phyloP scores from a whole-genome alignment of 2,329 filamentous ascomycete genomes.

The Dryadomyces sulphureus region DNA sequence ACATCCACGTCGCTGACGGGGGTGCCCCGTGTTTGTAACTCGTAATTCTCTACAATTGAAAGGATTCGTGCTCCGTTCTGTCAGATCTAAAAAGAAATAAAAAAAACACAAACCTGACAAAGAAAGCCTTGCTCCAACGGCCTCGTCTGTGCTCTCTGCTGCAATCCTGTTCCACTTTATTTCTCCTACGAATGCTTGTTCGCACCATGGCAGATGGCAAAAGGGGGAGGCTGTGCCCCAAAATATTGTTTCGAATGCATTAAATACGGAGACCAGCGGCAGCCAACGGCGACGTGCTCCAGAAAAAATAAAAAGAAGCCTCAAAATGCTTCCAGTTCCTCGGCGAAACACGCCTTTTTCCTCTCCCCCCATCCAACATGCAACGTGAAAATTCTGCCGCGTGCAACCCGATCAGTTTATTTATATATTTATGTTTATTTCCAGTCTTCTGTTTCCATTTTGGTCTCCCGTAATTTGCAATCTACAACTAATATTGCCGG shows the following conservation, averaged over 20 bases:
- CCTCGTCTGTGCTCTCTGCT: neutral
- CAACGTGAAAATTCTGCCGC: neutral
- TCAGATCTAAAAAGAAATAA: neutral
- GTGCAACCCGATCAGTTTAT: neutral
- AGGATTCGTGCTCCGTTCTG: too few species aligned
- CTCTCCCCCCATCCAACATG: neutral
- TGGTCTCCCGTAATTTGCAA: too few species aligned
- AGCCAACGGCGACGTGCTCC: neutral
- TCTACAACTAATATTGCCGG: too few species aligned
- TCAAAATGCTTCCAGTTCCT: neutral
- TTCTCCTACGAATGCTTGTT: too few species aligned
- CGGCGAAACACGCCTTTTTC: neutral
- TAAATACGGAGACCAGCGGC: neutral
- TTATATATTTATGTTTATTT: slow-evolving; percentile 3
- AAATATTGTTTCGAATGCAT: neutral
- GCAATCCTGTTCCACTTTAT: slow-evolving; percentile 1
- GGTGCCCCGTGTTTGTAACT: neutral
- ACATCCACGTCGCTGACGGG: too few species aligned
- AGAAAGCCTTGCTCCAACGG: neutral
- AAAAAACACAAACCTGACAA: neutral
- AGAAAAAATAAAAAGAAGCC: neutral
- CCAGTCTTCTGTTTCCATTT: too few species aligned
- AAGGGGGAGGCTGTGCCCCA: slow-evolving; percentile 1
- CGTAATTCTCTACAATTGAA: neutral
- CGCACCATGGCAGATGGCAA: neutral